Base-by-base conservation (phyloP, 2,329 filamentous ascomycete genomes). In the Rhynchosporium secalis region DNA sequence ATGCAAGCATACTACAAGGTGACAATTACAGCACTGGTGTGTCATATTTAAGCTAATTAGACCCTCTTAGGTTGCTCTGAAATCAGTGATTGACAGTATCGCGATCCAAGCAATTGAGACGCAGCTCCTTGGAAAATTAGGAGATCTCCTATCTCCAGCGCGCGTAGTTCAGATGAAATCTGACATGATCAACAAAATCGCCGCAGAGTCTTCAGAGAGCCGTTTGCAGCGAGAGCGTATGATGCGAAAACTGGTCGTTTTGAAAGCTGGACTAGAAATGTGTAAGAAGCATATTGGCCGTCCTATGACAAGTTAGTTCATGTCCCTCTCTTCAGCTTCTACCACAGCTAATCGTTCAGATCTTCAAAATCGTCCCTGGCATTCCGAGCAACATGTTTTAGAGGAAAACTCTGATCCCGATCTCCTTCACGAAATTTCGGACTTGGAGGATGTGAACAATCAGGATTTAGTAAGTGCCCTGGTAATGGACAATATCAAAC, bases 81-180 rank as follows among this genome's bases (percentile, higher is more conserved):
- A 75, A 47, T 70, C 62, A 0, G 75, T 75, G 54, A 61, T 76
- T 3, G 72, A 72, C 7, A 74, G 75, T 49, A 62, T 75, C 7
- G 74, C 72, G 0, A 71, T 62, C 0, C 73, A 74, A 58, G 72
- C 75, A n/a, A 65, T 75, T 9, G 73, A 74, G 45, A 68, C 71
- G n/a, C 72, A 73, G 49, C 71, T 75, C 33, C 58, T 75, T 2
- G 63, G 64, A 4, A 69, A 66, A 4, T 62, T 75, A 4, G 65
- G 71, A 31, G 60, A 66, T 1, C 71, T 75, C 29, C 71, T 75
- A 57, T 71, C 62, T 0, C 70, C 72, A 2, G 54, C 72, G 26
- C 56, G 62, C 7, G 64, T 73, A 43, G 67, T 56, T 40, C 29
- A 49, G 2, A 60, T 73, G 58, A 63, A 58, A 8, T 66, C 72